A percentile compares a stretch with the other conserved stretches of the same genome.
Conservation (phyloP, 352 stramenopile species). For the Aphanomyces euteiches region DNA sequence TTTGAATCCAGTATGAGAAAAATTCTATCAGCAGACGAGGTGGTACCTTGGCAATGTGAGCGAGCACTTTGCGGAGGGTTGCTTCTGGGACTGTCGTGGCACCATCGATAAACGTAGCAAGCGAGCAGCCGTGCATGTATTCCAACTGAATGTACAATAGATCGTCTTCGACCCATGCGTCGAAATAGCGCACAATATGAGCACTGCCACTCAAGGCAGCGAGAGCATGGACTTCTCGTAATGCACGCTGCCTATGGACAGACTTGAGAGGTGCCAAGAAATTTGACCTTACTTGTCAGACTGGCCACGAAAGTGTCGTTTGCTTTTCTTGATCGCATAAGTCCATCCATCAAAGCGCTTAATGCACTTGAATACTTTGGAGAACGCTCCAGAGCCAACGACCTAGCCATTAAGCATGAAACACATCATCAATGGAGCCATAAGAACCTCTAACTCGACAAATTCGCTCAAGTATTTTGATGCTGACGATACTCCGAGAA, state of each 20-base stretch:
- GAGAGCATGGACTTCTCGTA: constrained; percentile 79
- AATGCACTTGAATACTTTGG: constrained; percentile 80
- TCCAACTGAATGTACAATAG: constrained; percentile 86
- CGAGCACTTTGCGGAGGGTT: constrained; percentile 68
- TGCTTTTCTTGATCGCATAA: constrained; percentile 87
- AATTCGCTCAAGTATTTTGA: constrained; percentile 81
- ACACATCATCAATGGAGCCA: background rate
- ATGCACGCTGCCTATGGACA: constrained; percentile 51
- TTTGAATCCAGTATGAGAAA: constrained; percentile 20
- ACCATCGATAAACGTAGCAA: constrained; percentile 59
- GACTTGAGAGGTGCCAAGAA: background rate
- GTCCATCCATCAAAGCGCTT: constrained; percentile 86
- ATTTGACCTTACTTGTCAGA: constrained; percentile 66
- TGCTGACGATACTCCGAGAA: constrained; percentile 32
- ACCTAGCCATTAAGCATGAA: constrained; percentile 38
- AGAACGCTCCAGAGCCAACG: constrained; percentile 80
- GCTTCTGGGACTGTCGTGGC: constrained; percentile 60
- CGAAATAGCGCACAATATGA: constrained; percentile 82
- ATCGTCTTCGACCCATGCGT: constrained; percentile 86
- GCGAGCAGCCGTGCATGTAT: constrained; percentile 59
- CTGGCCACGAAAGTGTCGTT: constrained; percentile 72
- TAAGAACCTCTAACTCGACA: constrained; percentile 60
- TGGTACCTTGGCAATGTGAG: constrained; percentile 61
- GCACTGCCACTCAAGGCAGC: constrained; percentile 71
- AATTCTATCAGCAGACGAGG: background rate